These are phyloP conservation scores for Caulochytrium protostelioides DNA, from an alignment of 371 early-diverging fungal species.

Conservation along the genomic window DNA sequence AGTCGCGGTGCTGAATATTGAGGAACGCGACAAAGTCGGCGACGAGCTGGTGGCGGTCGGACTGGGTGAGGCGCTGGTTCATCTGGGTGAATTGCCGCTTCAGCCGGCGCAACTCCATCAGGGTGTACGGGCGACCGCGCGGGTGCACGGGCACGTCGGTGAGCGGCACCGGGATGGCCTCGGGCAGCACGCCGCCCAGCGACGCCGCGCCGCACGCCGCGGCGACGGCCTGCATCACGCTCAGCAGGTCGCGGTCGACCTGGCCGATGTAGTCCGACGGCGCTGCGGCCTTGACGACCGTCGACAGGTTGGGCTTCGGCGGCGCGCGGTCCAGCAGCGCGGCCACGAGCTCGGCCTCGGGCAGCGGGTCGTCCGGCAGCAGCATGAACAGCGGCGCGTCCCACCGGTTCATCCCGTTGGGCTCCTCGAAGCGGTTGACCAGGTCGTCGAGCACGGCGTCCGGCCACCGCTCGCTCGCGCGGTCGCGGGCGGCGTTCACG, in stretches of 20 bases:
- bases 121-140: slow-evolving; percentile 48
- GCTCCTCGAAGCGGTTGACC: slow-evolving; percentile 78
- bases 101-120: slow-evolving; percentile 58
- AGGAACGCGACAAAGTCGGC: slow-evolving; percentile 75
- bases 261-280: slow-evolving; percentile 77
- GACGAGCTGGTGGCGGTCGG: slow-evolving; percentile 42
- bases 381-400: slow-evolving; percentile 81
- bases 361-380: slow-evolving; percentile 35
- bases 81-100: slow-evolving; percentile 61
- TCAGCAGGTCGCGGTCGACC: slow-evolving; percentile 56
- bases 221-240: slow-evolving; percentile 52
- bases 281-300: slow-evolving; percentile 51
- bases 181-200: slow-evolving; percentile 22
- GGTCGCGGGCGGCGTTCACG: slow-evolving; percentile 38
- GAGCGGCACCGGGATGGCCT: slow-evolving; percentile 36
- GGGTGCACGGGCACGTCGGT: slow-evolving; percentile 28
- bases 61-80: slow-evolving; percentile 56
- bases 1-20: slow-evolving; percentile 14
- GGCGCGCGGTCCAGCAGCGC: slow-evolving; percentile 51
- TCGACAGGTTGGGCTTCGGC: slow-evolving; percentile 37
- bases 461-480: slow-evolving; percentile 6
- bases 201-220: slow-evolving; percentile 50
- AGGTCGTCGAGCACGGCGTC: slow-evolving; percentile 51
- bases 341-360: slow-evolving; percentile 35
- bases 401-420: slow-evolving; percentile 72